phyloP scores from a whole-genome alignment of 2,329 filamentous ascomycete species.

The Cucurbitaria berberidis region DNA sequence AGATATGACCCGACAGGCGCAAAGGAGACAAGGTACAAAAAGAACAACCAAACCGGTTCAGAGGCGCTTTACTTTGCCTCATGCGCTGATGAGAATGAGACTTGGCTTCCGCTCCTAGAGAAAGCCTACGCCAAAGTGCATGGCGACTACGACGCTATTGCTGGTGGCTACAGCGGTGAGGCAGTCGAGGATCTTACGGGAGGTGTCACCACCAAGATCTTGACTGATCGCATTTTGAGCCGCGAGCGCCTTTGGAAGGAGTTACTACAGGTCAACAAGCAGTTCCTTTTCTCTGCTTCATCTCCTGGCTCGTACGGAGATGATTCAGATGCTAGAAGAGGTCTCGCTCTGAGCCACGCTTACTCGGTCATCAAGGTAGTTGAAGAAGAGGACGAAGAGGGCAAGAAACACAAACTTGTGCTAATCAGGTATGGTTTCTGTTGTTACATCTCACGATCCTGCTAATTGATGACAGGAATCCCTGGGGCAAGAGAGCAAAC shows the following conservation, averaged over 20 bases:
- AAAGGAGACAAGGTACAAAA: constrained; percentile 68
- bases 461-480: constrained; percentile 61
- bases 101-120: constrained; percentile 79
- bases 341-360: constrained; percentile 55
- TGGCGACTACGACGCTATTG: constrained; percentile 76
- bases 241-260: constrained; percentile 85
- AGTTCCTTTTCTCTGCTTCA: constrained; percentile 74
- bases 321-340: constrained; percentile 62
- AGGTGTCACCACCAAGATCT: constrained; percentile 71
- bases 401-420: constrained; percentile 59
- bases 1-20: constrained; percentile 65
- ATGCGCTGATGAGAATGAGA: constrained; percentile 76
- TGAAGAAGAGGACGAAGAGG: constrained; percentile 56
- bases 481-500: constrained; percentile 70
- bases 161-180: constrained; percentile 68
- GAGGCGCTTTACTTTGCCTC: constrained; percentile 79
- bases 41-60: constrained; percentile 74
- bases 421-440: constrained; percentile 58
- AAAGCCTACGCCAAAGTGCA: constrained; percentile 87
- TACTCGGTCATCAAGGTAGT: constrained; percentile 64
- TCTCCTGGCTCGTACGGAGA: constrained; percentile 62
- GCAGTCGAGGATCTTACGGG: constrained; percentile 66
- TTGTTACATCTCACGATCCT: constrained; percentile 16
- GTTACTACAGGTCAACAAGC: constrained; percentile 73
- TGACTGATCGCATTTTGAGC: constrained; percentile 73